Percentiles rank a stretch among this genome's conserved stretches.
These are phyloP conservation scores for Centaurea solstitialis DNA, from an alignment of 129 eudicot genomes.

Conservation along the genomic window DNA sequence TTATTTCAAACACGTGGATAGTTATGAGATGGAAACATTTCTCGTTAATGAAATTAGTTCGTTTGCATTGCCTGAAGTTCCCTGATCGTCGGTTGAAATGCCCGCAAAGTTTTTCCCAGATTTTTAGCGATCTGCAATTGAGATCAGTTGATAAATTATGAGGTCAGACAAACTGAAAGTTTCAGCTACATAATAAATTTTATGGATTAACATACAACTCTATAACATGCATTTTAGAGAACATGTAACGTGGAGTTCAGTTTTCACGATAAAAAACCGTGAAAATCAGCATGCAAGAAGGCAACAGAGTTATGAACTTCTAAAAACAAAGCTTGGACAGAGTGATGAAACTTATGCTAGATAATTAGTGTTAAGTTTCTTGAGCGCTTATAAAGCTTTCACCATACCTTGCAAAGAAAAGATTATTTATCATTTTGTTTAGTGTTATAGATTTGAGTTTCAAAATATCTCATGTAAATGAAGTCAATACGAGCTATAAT, in stretches of 20 bases:
- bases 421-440: no score
- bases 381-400: no score
- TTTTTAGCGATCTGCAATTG: slow-evolving; percentile 77
- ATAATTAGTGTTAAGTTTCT: no score
- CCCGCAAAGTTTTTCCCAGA: slow-evolving; percentile 81
- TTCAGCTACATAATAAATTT: background rate
- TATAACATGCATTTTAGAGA: background rate
- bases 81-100: slow-evolving; percentile 88
- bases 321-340: no score
- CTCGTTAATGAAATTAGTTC: background rate
- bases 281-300: no score
- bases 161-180: background rate
- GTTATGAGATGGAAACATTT: background rate
- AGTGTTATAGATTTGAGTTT: no score
- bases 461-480: no score
- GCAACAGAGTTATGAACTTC: no score
- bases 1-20: background rate
- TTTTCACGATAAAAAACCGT: no score
- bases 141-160: background rate
- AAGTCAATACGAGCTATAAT: no score
- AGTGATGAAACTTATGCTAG: no score
- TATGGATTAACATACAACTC: background rate
- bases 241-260: background rate
- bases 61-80: slow-evolving; percentile 79
- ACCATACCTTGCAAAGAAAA: no score